Base-by-base conservation (phyloP, 768 basidiomycete genomes). In the Xerocomus brunneocitrinus region DNA sequence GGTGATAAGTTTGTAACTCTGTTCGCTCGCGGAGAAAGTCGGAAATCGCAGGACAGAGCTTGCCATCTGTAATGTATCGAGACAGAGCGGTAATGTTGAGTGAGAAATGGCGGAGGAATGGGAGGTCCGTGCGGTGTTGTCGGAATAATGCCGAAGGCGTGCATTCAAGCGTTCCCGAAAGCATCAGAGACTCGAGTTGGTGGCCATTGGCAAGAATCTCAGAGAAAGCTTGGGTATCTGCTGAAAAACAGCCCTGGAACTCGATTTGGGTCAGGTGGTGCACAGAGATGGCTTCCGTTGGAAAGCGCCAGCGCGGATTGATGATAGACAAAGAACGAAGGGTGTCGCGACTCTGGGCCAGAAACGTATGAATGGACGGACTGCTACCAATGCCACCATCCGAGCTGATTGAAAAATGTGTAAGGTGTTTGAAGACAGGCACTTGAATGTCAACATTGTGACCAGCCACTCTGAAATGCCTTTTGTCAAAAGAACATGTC, bases 41-140 rank as follows among this genome's bases (percentile, higher is more conserved):
- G 4, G 81, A 75, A 39, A 89, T 75, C 8, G 87, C 77, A 3
- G 84, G 84, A 71, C 88, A 85, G 4, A 88, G 72, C 59, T 85
- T 85, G 10, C 76, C 71, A 60, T 88, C 85, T 2, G 62, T 55
- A 14, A 76, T 67, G 22, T 79, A 69, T 46, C 77, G 72, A 10
- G 73, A 69, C 2, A 80, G 62, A 2, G 63, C 66, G 16, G 69
- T 64, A 16, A 82, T 73, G 10, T 73, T 73, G 58, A 89, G 77
- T 1, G 79, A 73, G 62, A 89, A 86, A 63, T 85, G 79, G 3
- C 78, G 76, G 5, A 89, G 75, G 73, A 85, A 82, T 8, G 84
- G 85, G 2, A 87, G 75, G 2, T 72, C 69, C 3, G 72, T 61
- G 19, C 58, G 58, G 55, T 71, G 52, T 47, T 69, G 58, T 19